phyloP scores from a whole-genome alignment of 805 yeast species.

The Naumovozyma castellii region DNA sequence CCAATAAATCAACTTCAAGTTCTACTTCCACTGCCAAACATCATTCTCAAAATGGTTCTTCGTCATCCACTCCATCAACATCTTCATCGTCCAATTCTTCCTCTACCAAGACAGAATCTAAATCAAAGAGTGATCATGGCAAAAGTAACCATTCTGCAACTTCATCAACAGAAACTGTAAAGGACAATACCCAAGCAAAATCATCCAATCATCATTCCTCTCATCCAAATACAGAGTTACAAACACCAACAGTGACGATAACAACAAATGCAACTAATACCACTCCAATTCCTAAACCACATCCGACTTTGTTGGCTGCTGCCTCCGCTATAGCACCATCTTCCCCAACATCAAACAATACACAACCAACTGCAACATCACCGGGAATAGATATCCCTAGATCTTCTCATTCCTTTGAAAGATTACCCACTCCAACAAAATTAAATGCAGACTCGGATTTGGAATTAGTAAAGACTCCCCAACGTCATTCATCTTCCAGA shows the following conservation, averaged over 20 bases:
- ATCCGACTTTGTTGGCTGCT: constrained; percentile 24
- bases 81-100: background rate
- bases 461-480: constrained; percentile 77
- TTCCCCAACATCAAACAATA: constrained; percentile 4
- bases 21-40: background rate
- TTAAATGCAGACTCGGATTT: constrained; percentile 51
- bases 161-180: background rate
- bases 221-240: background rate
- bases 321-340: constrained; percentile 16
- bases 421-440: constrained; percentile 51
- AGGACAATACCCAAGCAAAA: background rate
- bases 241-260: background rate
- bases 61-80: background rate
- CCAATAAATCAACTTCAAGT: background rate
- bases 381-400: constrained; percentile 29
- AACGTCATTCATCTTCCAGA: constrained; percentile 84
- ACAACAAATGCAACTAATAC: background rate
- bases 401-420: constrained; percentile 45
- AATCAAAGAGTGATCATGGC: background rate
- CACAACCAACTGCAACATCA: constrained; percentile 8
- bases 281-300: constrained; percentile 5
- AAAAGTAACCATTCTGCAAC: too few species aligned
- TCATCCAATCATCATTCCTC: background rate
- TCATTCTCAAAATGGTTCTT: too few species aligned
- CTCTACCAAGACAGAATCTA: background rate